Evolutionary conservation across 2,329 filamentous ascomycete species (phyloP), one percentile per base, ranked within the genome.

Genomic region (Dothideomycetidae sp.): DNA sequence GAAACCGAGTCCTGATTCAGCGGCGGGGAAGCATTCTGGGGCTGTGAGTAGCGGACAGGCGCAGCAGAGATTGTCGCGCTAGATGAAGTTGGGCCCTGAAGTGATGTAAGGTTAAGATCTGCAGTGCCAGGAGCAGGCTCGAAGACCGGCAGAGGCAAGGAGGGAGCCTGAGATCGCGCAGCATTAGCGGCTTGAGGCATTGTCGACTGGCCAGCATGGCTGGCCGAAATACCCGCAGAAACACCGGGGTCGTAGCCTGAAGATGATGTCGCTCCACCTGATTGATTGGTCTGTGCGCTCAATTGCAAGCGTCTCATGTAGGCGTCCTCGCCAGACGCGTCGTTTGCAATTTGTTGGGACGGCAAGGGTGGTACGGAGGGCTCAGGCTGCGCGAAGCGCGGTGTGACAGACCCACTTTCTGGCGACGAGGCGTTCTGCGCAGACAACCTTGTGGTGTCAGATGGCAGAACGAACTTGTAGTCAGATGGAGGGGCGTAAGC

Each of bases 321-420:
- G 29, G 71, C 76, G 52, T 84, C 78, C 40, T 84, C 77, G 34
- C 75, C 78, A 4, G 72, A 75, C 32, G 67, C 61, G 49, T 78
- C 74, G 46, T 75, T 66, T 3, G 67, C 63, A 17, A 68, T 44
- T 12, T 63, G 52, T 12, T 62, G 56, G 11, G 65, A 59, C 18
- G 69, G 58, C 15, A 30, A 26, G 35, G 66, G 51, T 16, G 45
- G 40, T 10, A 44, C 32, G 19, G 42, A 43, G 31, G 48, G 46
- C 11, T 45, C 39, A 11, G 41, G 42, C 43, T 42, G 48, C 45
- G 37, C 42, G 59, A 50, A 28, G 52, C 7, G 21, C 7, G 21
- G 7, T 26, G 21, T 26, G 7, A n/a, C n/a, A n/a, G 21, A n/a
- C 21, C n/a, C 21, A 7, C 7, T 7, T 26, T 7, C 21, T 26